These are phyloP conservation scores for Aeminium ludgeri DNA, from an alignment of 495 filamentous ascomycete genomes.

Conservation along the genomic window DNA sequence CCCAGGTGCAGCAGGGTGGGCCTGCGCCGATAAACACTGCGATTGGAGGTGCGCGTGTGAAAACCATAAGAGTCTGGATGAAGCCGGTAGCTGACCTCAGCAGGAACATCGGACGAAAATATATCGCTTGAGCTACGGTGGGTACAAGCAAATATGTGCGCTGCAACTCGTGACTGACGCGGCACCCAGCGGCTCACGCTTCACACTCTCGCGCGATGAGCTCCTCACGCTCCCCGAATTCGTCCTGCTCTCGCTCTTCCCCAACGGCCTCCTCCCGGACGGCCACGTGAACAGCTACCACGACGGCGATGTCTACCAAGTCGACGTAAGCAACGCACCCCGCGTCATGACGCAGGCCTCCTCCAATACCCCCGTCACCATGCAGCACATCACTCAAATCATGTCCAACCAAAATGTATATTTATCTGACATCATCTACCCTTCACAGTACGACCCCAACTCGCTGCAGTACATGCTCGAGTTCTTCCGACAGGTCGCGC, in stretches of 20 bases:
- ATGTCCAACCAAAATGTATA: constrained; percentile 33
- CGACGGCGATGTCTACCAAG: constrained; percentile 85
- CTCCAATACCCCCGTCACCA: constrained; percentile 24
- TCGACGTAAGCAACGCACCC: constrained; percentile 59
- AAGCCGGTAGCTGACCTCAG: constrained; percentile 25
- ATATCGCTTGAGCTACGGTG: constrained; percentile 38
- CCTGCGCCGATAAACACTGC: constrained; percentile 61
- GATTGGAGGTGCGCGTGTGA: constrained; percentile 49
- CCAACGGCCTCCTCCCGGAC: constrained; percentile 92
- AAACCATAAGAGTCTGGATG: constrained; percentile 1
- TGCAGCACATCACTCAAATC: constrained; percentile 14
- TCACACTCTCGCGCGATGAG: constrained; percentile 85
- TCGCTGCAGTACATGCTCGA: constrained; percentile 98
- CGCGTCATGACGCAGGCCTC: constrained; percentile 13
- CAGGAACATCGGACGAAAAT: constrained; percentile 73
- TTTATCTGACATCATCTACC: constrained; percentile 38
- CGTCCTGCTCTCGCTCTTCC: constrained; percentile 94
- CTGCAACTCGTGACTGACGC: background rate
- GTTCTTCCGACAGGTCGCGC: constrained; percentile 90
- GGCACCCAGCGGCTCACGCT: constrained; percentile 63
- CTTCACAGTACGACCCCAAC: constrained; percentile 76
- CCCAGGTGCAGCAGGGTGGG: constrained; percentile 88
- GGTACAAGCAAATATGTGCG: background rate
- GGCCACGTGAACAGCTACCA: constrained; percentile 87
- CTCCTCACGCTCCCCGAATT: constrained; percentile 92